phyloP scores from a whole-genome alignment of 2,329 filamentous ascomycete genomes.

The Arthrobotrys musiformis region DNA sequence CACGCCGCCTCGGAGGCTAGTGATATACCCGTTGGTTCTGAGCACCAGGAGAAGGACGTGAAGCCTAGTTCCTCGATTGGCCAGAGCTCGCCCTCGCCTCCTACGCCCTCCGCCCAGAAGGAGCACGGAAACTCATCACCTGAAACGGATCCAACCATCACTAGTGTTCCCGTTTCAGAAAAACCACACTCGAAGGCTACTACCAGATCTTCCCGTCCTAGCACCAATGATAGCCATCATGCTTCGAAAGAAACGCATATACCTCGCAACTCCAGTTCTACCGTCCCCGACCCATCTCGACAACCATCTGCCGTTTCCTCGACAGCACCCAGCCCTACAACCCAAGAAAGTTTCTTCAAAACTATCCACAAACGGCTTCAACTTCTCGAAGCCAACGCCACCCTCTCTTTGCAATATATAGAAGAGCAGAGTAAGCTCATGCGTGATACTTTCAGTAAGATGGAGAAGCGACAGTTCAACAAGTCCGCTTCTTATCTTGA shows the following conservation, averaged over 20 bases:
- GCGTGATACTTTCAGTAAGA: constrained; percentile 83
- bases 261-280: constrained; percentile 56
- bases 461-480: constrained; percentile 86
- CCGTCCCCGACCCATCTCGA: constrained; percentile 60
- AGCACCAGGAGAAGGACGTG: constrained; percentile 33
- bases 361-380: constrained; percentile 92
- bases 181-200: constrained; percentile 4
- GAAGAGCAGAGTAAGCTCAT: constrained; percentile 93
- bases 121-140: constrained; percentile 1
- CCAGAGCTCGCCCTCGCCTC: constrained; percentile 14
- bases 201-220: constrained; percentile 9
- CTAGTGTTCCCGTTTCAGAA: constrained; percentile 25
- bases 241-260: constrained; percentile 35
- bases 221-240: constrained; percentile 59
- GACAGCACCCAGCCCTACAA: constrained; percentile 75
- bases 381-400: constrained; percentile 90
- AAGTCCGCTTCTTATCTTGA: constrained; percentile 85
- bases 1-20: not conserved
- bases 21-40: constrained; percentile 16
- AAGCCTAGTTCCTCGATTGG: constrained; percentile 20
- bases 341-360: constrained; percentile 98
- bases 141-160: constrained; percentile 33
- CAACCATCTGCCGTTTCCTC: constrained; percentile 63
- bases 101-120: constrained; percentile 17
- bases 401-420: constrained; percentile 92